phyloP scores from a whole-genome alignment of 2,329 filamentous ascomycete genomes.

The Diaporthe destruens region DNA sequence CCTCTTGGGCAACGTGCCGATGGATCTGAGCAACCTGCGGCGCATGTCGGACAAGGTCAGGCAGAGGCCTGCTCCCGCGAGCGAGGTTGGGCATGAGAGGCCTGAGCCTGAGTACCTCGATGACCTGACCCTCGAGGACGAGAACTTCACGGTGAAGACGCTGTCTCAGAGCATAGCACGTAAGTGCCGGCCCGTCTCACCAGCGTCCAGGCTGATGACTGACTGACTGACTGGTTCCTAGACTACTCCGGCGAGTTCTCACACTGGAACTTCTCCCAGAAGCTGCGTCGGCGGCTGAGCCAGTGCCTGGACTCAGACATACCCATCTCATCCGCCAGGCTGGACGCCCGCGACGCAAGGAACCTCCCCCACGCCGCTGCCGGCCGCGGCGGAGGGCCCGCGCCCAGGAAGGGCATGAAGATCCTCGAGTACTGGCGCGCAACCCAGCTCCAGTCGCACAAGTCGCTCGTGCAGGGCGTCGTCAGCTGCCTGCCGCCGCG shows the following conservation, averaged over 20 bases:
- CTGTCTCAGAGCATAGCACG: constrained; percentile 57
- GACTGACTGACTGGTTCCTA: constrained; percentile 43
- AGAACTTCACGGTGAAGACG: constrained; percentile 57
- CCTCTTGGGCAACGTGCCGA: constrained; percentile 42
- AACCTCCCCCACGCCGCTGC: constrained; percentile 42
- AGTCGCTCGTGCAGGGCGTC: constrained; percentile 53
- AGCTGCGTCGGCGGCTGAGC: constrained; percentile 49
- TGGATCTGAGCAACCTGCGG: constrained; percentile 43
- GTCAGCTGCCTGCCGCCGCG: constrained; percentile 59
- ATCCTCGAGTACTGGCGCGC: constrained; percentile 58
- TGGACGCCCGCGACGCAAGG: constrained; percentile 41
- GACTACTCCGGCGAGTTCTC: constrained; percentile 66
- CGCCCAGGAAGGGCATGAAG: constrained; percentile 37
- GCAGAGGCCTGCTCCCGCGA: constrained; percentile 35
- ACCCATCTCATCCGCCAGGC: constrained; percentile 29
- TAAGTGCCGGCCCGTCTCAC: constrained; percentile 44
- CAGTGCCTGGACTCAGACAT: constrained; percentile 37
- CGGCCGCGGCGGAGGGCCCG: constrained; percentile 32
- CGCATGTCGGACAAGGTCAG: constrained; percentile 43
- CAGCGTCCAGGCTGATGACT: background rate
- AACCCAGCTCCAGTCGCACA: constrained; percentile 58
- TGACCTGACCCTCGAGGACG: constrained; percentile 50
- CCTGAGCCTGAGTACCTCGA: constrained; percentile 44
- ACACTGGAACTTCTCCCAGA: constrained; percentile 66
- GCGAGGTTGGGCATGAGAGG: constrained; percentile 38